phyloP scores from a whole-genome alignment of 2,329 filamentous ascomycete species.

The Ophiostoma fasciatum region DNA sequence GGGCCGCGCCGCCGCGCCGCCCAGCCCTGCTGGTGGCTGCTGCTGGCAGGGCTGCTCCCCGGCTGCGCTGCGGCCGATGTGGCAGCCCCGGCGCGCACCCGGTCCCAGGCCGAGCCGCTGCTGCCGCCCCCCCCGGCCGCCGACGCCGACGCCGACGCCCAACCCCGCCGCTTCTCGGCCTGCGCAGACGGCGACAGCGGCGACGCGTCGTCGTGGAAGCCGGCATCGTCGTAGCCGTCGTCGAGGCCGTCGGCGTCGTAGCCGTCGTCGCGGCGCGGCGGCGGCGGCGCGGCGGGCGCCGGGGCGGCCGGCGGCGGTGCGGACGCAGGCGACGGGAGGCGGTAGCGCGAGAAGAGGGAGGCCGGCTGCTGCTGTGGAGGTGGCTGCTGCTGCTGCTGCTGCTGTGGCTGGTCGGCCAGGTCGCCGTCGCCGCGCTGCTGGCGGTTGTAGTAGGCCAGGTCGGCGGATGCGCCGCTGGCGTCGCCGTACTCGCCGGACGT shows the following conservation, averaged over 20 bases:
- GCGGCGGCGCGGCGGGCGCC: background rate
- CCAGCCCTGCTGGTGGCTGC: background rate
- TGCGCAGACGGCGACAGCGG: constrained; percentile 9
- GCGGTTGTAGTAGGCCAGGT: too few relatives aligned
- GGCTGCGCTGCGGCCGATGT: background rate
- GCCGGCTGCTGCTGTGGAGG: background rate
- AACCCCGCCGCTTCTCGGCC: constrained; percentile 2
- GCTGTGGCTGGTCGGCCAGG: background rate
- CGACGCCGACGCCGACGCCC: background rate
- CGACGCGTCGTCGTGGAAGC: constrained; percentile 11
- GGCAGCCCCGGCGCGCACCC: constrained; percentile 7
- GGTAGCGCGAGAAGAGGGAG: too few relatives aligned
- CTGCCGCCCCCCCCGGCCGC: background rate
- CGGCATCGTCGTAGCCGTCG: constrained; percentile 2
- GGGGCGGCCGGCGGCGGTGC: too few relatives aligned
- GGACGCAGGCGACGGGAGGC: too few relatives aligned
- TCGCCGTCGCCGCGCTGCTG: too few relatives aligned
- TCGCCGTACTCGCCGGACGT: too few relatives aligned
- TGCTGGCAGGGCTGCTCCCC: too few relatives aligned
- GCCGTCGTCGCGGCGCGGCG: background rate
- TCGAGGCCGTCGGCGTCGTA: background rate
- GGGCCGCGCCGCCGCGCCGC: background rate
- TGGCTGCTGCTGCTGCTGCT: background rate
- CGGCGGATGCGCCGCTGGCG: too few relatives aligned
- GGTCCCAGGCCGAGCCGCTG: constrained; percentile 12